Base-by-base conservation (phyloP, 2,329 filamentous ascomycete genomes). In the Aureobasidium vineae region DNA sequence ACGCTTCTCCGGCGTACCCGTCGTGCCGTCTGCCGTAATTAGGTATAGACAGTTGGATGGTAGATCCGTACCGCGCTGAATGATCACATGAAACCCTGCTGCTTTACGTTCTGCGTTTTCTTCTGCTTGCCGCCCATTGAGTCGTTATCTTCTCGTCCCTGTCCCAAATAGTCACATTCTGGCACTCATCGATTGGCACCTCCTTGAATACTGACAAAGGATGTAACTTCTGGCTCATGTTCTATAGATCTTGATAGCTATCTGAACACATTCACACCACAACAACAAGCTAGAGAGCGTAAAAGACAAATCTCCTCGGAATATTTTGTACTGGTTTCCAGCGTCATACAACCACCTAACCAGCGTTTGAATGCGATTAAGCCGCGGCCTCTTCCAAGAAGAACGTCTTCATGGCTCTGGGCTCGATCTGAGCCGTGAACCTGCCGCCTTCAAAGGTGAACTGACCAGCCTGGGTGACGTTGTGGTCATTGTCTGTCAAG, bases 401-500 rank as follows among this genome's bases (percentile, higher is more conserved):
- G 65, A 66, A 71, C 2, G 69, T 70, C 70, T 71, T 70, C 69
- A 71, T 69, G 5, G 69, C 63, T 26, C 70, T 66, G 19, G 70
- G 66, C 65, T 71, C 70, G 40, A 71, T 63, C 15, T 19, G 57
- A 2, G 70, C 69, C 2, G 21, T 65, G 45, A 71, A 69, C 11
- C 53, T 63, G 13, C 43, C 47, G 21, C 43, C 59, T 15, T 63
- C 21, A 7, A 71, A 57, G 5, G 23, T 13, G 23, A 66, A 69
- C 1, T 57, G 26, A 4, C 47, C 69, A 6, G 33, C 56, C 45
- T 59, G 19, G 1, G 68, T 68, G 4, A 70, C 69, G 53, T 71
- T 71, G 21, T 71, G 70, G 1, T 63, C 59, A 28, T 72, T 72
- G 47, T 72, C 70, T 1, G 70, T 71, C 49, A 72, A 50, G 40